phyloP scores from a whole-genome alignment of 345 rosid genomes.

The Bruguiera parviflora region DNA sequence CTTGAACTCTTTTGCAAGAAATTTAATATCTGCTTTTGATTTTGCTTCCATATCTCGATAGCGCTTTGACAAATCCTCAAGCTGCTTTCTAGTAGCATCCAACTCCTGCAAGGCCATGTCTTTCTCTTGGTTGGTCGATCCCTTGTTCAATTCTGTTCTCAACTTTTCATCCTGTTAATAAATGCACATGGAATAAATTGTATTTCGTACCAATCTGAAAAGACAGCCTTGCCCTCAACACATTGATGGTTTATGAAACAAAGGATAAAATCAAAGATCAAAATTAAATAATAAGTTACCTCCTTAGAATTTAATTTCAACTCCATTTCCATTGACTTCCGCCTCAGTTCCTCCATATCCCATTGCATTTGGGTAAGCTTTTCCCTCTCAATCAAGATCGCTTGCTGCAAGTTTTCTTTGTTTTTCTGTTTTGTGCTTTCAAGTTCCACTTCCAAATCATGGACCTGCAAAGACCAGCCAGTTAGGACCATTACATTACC shows the following conservation, averaged over 20 bases:
- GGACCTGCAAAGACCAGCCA: conserved; percentile 52
- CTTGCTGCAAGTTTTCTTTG: conserved; percentile 87
- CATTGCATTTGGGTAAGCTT: conserved; percentile 89
- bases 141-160: conserved; percentile 35
- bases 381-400: conserved; percentile 85
- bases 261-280: neutral
- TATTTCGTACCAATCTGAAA: neutral
- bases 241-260: neutral
- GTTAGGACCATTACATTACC: conserved; percentile 7
- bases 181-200: neutral
- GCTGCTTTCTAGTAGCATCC: conserved; percentile 65
- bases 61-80: conserved; percentile 54
- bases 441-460: conserved; percentile 92
- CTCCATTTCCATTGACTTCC: conserved; percentile 85
- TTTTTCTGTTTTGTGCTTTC: conserved; percentile 80
- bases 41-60: conserved; percentile 80
- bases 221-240: neutral
- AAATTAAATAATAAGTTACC: conserved; percentile 40
- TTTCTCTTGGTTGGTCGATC: conserved; percentile 35
- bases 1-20: conserved; percentile 95
- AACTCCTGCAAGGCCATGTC: conserved; percentile 48
- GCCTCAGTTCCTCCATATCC: conserved; percentile 97
- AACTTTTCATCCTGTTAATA: conserved; percentile 55
- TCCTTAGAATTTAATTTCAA: conserved; percentile 66
- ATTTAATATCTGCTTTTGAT: conserved; percentile 90